A percentile compares a stretch with the other conserved stretches of the same genome.
These are phyloP conservation scores for Phytophthora pluvialis DNA, from an alignment of 352 stramenopile species.

Conservation along the genomic window DNA sequence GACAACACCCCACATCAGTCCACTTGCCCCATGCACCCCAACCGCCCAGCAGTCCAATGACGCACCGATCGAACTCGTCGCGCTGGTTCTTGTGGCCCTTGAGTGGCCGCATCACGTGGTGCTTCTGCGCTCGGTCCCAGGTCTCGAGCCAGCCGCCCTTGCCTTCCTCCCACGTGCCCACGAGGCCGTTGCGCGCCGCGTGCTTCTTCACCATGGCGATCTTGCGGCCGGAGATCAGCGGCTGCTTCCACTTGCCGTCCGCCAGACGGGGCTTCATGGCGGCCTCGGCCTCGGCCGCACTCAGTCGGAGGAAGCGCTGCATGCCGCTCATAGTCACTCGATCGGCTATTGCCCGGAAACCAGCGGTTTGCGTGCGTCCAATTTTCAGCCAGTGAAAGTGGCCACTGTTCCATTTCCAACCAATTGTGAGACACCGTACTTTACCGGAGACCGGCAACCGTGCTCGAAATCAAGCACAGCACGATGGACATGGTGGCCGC, in stretches of 20 bases:
- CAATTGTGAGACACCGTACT: constrained; percentile 26
- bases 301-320: constrained; percentile 80
- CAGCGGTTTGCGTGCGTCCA: constrained; percentile 24
- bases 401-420: constrained; percentile 11
- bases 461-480: neutral
- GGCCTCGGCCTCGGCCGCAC: constrained; percentile 70
- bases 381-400: constrained; percentile 39
- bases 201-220: constrained; percentile 87
- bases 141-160: constrained; percentile 83
- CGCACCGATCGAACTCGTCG: constrained; percentile 83
- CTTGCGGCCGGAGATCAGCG: constrained; percentile 81
- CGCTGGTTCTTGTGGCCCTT: constrained; percentile 85
- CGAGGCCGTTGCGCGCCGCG: constrained; percentile 67
- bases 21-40: neutral
- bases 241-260: constrained; percentile 88
- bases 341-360: constrained; percentile 25
- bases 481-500: constrained; percentile 34
- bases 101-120: constrained; percentile 85
- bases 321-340: constrained; percentile 42
- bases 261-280: constrained; percentile 83
- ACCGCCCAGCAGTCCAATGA: constrained; percentile 1
- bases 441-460: constrained; percentile 15
- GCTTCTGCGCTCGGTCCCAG: constrained; percentile 82
- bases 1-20: neutral
- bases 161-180: constrained; percentile 79